These are phyloP conservation scores for Neoboletus subvelutipes DNA, from an alignment of 768 basidiomycete species.

Conservation along the genomic window DNA sequence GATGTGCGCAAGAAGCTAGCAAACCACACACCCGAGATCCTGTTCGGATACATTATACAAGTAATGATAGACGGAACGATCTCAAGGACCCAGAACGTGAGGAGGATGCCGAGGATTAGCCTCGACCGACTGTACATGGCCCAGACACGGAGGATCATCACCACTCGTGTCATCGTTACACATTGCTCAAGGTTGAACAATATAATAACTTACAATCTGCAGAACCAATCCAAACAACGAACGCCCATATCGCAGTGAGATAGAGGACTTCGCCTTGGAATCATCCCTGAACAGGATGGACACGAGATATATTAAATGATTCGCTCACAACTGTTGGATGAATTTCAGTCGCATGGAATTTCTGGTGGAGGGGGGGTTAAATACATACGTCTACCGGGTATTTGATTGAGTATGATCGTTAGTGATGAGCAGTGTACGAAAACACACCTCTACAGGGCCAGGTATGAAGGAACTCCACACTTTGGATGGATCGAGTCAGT, in stretches of 20 bases:
- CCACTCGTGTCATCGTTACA: slow-evolving; percentile 1
- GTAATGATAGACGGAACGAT: neutral
- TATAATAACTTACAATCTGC: slow-evolving; percentile 10
- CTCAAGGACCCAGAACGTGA: slow-evolving; percentile 6
- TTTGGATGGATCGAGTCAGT: slow-evolving; percentile 1
- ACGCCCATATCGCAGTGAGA: neutral
- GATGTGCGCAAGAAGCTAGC: neutral
- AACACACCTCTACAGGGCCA: slow-evolving; percentile 5
- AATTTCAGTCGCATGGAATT: neutral
- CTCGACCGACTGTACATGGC: slow-evolving; percentile 10
- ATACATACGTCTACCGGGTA: slow-evolving; percentile 6
- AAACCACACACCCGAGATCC: neutral
- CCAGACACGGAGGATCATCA: slow-evolving; percentile 20
- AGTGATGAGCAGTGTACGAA: neutral
- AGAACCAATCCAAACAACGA: neutral
- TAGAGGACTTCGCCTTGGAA: slow-evolving; percentile 6
- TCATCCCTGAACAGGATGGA: neutral
- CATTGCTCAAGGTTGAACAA: neutral
- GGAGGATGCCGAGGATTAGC: slow-evolving; percentile 10
- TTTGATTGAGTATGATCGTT: neutral
- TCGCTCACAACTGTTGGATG: slow-evolving; percentile 10
- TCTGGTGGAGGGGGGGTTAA: neutral
- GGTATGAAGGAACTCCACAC: slow-evolving; percentile 13
- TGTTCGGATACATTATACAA: neutral
- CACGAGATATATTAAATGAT: neutral